These are phyloP conservation scores for Trichothecium roseum DNA, from an alignment of 2,329 filamentous ascomycete genomes.

Conservation along the genomic window DNA sequence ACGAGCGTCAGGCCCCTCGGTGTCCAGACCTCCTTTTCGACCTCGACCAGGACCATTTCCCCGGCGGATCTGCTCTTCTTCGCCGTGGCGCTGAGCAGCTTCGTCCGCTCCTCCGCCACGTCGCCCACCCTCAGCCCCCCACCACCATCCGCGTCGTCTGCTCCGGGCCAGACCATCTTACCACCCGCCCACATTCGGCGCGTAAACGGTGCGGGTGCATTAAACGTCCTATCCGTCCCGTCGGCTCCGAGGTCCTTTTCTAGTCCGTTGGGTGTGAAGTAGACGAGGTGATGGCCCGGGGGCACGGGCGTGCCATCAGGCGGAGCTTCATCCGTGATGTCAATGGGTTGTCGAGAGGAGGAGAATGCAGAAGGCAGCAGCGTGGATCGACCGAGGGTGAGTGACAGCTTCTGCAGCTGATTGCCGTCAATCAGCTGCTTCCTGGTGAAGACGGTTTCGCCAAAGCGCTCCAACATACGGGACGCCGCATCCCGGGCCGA, in stretches of 20 bases:
- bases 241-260: slow-evolving; percentile 46
- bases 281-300: slow-evolving; percentile 51
- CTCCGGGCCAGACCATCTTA: slow-evolving; percentile 36
- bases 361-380: too few species aligned
- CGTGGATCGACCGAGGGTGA: slow-evolving; percentile 43
- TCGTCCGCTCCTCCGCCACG: slow-evolving; percentile 44
- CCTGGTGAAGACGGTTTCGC: background rate
- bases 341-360: slow-evolving; percentile 14
- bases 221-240: slow-evolving; percentile 51
- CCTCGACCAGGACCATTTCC: slow-evolving; percentile 55
- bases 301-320: slow-evolving; percentile 38
- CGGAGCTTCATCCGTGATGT: slow-evolving; percentile 25
- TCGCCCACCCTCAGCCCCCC: slow-evolving; percentile 39
- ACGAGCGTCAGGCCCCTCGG: slow-evolving; percentile 38
- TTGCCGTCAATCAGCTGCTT: slow-evolving; percentile 48
- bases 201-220: slow-evolving; percentile 48
- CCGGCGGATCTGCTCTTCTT: slow-evolving; percentile 45
- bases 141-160: background rate
- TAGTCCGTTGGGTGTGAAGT: slow-evolving; percentile 48
- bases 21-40: slow-evolving; percentile 49
- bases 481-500: slow-evolving; percentile 3
- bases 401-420: slow-evolving; percentile 50
- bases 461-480: slow-evolving; percentile 2
- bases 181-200: slow-evolving; percentile 61
- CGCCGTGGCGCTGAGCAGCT: slow-evolving; percentile 37